Evolutionary conservation across 768 basidiomycete species (phyloP).

Genomic region (Pleurotus ostreatus): DNA sequence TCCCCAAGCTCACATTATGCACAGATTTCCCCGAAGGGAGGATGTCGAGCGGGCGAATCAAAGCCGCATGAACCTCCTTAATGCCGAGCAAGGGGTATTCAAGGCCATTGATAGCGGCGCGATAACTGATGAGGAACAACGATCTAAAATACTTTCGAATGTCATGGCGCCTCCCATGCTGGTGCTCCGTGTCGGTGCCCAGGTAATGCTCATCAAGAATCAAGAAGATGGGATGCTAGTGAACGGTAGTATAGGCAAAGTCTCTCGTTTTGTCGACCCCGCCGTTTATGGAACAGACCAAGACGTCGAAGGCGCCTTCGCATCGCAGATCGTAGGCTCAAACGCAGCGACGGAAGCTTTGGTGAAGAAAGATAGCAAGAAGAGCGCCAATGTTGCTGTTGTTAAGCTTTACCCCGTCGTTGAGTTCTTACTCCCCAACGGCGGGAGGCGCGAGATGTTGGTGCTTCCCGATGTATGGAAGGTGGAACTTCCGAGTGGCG

Average conservation of each 20-base stretch:
- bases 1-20: background rate
- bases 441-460: slow-evolving; percentile 46
- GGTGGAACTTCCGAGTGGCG: slow-evolving; percentile 82
- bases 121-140: slow-evolving; percentile 47
- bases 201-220: slow-evolving; percentile 97
- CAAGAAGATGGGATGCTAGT: slow-evolving; percentile 78
- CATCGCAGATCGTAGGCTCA: slow-evolving; percentile 25
- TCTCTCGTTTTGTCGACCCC: slow-evolving; percentile 69
- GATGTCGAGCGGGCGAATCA: slow-evolving; percentile 88
- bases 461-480: slow-evolving; percentile 79
- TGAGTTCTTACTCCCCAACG: slow-evolving; percentile 67
- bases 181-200: slow-evolving; percentile 72
- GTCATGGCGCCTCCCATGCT: slow-evolving; percentile 83
- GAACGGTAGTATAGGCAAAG: slow-evolving; percentile 90
- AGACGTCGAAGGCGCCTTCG: slow-evolving; percentile 25
- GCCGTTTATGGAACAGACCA: slow-evolving; percentile 38
- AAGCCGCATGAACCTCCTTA: slow-evolving; percentile 58
- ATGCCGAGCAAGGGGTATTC: slow-evolving; percentile 48
- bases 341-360: slow-evolving; percentile 16
- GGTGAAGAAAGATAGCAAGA: slow-evolving; percentile 23
- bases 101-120: slow-evolving; percentile 60
- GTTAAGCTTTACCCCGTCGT: slow-evolving; percentile 59
- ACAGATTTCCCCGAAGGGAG: slow-evolving; percentile 85
- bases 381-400: slow-evolving; percentile 12
- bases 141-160: slow-evolving; percentile 79